phyloP scores from a whole-genome alignment of 495 filamentous ascomycete genomes.

The Daldinia vernicosa region DNA sequence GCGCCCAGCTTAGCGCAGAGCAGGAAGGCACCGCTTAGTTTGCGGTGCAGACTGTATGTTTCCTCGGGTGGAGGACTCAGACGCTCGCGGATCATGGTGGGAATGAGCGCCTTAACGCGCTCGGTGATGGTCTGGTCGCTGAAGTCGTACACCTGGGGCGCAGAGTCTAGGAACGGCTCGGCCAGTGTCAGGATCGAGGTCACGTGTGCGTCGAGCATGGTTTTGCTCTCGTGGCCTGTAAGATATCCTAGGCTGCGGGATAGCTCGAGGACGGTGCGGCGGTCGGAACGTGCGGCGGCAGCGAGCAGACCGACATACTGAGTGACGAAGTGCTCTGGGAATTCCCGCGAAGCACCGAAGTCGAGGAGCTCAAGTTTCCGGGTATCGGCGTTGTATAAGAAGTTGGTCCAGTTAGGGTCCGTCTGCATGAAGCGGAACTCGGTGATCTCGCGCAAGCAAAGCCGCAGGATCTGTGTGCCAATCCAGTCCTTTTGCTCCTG shows the following conservation, averaged over 20 bases:
- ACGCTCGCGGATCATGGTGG: constrained; percentile 88
- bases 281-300: constrained; percentile 78
- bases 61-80: constrained; percentile 94
- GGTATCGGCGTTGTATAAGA: constrained; percentile 81
- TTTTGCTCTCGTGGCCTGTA: constrained; percentile 81
- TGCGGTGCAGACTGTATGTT: constrained; percentile 95
- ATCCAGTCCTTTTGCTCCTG: constrained; percentile 91
- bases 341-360: constrained; percentile 92
- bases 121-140: constrained; percentile 94
- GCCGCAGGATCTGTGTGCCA: constrained; percentile 88
- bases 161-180: constrained; percentile 81
- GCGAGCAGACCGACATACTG: constrained; percentile 80
- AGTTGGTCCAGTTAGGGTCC: constrained; percentile 99
- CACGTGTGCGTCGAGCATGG: constrained; percentile 89
- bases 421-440: constrained; percentile 99
- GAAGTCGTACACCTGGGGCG: constrained; percentile 91
- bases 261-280: constrained; percentile 66
- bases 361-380: constrained; percentile 89
- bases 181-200: constrained; percentile 85
- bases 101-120: constrained; percentile 83
- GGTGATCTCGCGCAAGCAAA: constrained; percentile 91
- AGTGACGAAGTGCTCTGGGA: constrained; percentile 77
- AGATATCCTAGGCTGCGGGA: constrained; percentile 90
- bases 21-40: constrained; percentile 94
- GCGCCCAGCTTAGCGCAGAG: constrained; percentile 89